Evolutionary conservation across 2,329 filamentous ascomycete genomes (phyloP), one percentile per base, ranked within the genome.

Genomic region (Fusarium sp.): DNA sequence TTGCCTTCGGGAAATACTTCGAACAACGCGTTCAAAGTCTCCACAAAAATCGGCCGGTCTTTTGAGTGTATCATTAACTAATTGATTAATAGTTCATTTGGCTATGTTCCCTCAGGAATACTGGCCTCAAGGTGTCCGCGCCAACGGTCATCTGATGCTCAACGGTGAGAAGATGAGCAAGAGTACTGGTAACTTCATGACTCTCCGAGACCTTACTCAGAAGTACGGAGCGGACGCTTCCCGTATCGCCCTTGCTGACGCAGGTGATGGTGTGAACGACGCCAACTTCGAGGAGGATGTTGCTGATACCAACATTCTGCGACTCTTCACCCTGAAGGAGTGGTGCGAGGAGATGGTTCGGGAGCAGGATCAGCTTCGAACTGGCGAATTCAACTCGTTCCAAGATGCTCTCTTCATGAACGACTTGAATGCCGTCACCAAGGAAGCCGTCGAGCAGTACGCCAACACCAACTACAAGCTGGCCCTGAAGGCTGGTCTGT

Each of bases 91-190:
- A 24, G 22, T 46, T 73, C 96, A 98, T 80, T 81, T 96, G 70
- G 96, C 96, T 13, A 87, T 99, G 45, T 98, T 98, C 86, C 88
- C 90, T 14, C 88, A 88, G 63, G 89, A 95, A 79, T 97, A 94
- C 84, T 98, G 95, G 94, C 96, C 96, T 13, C 88, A 87, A 54
- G 90, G 90, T 68, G 87, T 98, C 72, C 92, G 96, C 71, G 91
- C 92, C 68, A 99, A 99, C 78, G 96, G 96, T 3, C 95, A 98
- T 82, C 83, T 98, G 76, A 89, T 97, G 80, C 86, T 99, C 70
- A 99, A 99, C 79, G 95, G 95, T 52, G 93, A 97, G 79, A 99
- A 99, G 88, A 99, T 99, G 96, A 92, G 90, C 79, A 99, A 99
- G 85, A 95, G 92, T 57, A 98, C 94, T 1, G 96, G 96, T 68